A percentile compares a stretch with the other conserved stretches of the same genome.
These are phyloP conservation scores for Setomelanomma holmii DNA, from an alignment of 2,329 filamentous ascomycete genomes.

Conservation along the genomic window DNA sequence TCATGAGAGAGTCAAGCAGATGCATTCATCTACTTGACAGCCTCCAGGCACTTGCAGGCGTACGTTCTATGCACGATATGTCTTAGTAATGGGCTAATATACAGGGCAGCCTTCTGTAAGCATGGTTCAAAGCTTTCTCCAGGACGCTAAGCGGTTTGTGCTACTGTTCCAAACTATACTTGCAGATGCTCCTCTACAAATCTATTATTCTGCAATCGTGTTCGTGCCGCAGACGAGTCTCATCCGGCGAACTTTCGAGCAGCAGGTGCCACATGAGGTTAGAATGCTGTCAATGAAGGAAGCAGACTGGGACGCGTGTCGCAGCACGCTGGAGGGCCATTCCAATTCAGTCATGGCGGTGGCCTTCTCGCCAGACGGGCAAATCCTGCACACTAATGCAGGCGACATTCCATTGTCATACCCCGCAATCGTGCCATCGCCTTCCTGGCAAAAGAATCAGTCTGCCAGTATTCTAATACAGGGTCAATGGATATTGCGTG, in stretches of 20 bases:
- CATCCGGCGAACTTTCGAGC: constrained; percentile 11
- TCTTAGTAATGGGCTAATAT: constrained; percentile 11
- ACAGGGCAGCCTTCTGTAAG: constrained; percentile 13
- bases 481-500: too few species aligned
- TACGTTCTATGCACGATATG: constrained; percentile 4
- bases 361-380: neutral
- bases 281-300: constrained; percentile 10
- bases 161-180: constrained; percentile 29
- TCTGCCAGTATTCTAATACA: too few species aligned
- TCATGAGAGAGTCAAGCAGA: constrained; percentile 1
- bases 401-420: too few species aligned
- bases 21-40: neutral
- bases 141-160: constrained; percentile 45
- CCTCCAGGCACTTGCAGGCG: constrained; percentile 1
- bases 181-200: constrained; percentile 43
- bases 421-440: too few species aligned
- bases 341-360: neutral
- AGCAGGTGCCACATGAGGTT: constrained; percentile 4
- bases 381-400: too few species aligned
- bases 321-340: too few species aligned
- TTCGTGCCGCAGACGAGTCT: constrained; percentile 40
- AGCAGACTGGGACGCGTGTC: constrained; percentile 20
- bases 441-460: too few species aligned
- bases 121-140: constrained; percentile 22
- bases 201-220: constrained; percentile 47